These are phyloP conservation scores for Hypoxylon sp. DNA, from an alignment of 2,329 filamentous ascomycete species.

Conservation along the genomic window DNA sequence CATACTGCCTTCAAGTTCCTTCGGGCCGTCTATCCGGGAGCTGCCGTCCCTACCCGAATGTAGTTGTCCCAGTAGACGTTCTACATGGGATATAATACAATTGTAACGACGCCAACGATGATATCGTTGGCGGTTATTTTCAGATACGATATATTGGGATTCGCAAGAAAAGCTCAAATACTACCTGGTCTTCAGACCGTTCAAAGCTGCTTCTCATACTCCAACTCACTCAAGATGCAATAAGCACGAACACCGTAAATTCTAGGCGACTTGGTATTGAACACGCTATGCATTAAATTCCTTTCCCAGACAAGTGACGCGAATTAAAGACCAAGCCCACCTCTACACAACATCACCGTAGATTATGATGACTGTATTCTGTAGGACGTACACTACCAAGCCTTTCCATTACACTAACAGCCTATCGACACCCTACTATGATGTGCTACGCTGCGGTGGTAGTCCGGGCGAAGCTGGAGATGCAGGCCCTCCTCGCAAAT, in stretches of 20 bases:
- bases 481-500: conserved; percentile 69
- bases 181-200: not conserved
- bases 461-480: conserved; percentile 35
- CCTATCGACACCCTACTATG: not conserved
- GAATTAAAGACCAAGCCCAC: conserved; percentile 28
- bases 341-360: conserved; percentile 2
- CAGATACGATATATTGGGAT: not conserved
- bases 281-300: conserved; percentile 27
- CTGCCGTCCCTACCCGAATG: conserved; percentile 3
- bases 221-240: not conserved
- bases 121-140: not conserved
- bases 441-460: conserved; percentile 36
- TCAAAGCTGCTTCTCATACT: not conserved
- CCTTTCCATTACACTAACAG: not conserved
- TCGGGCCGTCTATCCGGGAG: conserved; percentile 31
- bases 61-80: not conserved
- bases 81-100: not conserved
- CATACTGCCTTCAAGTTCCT: not conserved
- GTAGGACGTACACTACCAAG: conserved; percentile 11
- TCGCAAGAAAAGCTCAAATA: not conserved
- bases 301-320: conserved; percentile 33
- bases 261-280: conserved; percentile 10
- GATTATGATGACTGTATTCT: conserved; percentile 5
- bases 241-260: conserved; percentile 4
- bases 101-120: not conserved